A percentile compares a stretch with the other conserved stretches of the same genome.
phyloP scores from a whole-genome alignment of 257 asterid genomes.

The Misopates orontium region DNA sequence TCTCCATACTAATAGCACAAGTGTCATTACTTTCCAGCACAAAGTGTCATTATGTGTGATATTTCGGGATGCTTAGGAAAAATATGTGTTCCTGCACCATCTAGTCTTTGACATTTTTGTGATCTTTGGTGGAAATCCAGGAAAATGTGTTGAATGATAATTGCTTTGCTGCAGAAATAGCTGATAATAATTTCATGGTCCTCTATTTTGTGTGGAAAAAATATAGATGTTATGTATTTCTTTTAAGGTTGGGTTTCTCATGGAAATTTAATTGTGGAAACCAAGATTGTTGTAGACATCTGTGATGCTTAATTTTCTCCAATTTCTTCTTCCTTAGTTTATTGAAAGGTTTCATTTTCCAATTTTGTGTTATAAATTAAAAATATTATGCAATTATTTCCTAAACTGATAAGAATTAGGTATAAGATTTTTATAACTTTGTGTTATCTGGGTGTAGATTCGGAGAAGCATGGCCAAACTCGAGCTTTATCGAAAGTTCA shows the following conservation, averaged over 20 bases:
- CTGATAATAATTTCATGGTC: not conserved
- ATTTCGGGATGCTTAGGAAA: conserved; percentile 9
- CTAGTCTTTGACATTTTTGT: too few species aligned
- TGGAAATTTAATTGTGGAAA: not conserved
- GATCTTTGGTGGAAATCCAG: too few species aligned
- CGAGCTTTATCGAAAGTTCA: conserved; percentile 76
- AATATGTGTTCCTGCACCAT: too few species aligned
- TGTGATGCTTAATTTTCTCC: not conserved
- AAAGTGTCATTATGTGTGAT: not conserved
- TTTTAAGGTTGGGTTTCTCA: not conserved
- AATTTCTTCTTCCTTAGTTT: not conserved
- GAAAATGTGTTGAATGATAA: too few species aligned
- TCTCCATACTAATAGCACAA: too few species aligned
- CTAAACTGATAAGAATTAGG: not conserved
- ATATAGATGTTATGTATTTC: not conserved
- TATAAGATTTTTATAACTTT: not conserved
- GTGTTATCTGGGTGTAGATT: conserved; percentile 43
- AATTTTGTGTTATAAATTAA: not conserved
- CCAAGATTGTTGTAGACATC: not conserved
- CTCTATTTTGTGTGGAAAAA: not conserved
- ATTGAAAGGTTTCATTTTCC: not conserved
- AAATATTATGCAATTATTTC: conserved; percentile 1
- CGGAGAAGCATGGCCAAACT: conserved; percentile 82
- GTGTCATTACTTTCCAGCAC: too few species aligned
- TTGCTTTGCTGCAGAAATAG: too few species aligned